Evolutionary conservation across 2,329 filamentous ascomycete genomes (phyloP).

Genomic region (Clarireedia monteithiana): DNA sequence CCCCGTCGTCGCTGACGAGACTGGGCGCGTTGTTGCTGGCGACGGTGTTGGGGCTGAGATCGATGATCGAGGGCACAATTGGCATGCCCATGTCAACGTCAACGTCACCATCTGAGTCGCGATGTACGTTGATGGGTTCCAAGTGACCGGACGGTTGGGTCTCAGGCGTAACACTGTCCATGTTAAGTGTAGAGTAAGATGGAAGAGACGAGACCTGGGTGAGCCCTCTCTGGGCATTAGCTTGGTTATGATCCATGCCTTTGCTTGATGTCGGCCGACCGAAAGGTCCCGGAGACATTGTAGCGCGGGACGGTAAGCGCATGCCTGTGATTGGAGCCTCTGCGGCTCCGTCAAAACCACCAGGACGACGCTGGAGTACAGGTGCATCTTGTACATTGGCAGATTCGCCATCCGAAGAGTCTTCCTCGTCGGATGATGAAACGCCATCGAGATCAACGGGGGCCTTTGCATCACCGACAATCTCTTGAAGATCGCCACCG

Average conservation of each 20-base stretch:
- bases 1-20: slow-evolving; percentile 72
- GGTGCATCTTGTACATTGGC: slow-evolving; percentile 26
- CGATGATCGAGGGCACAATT: slow-evolving; percentile 46
- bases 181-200: slow-evolving; percentile 28
- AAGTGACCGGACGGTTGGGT: slow-evolving; percentile 10
- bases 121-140: slow-evolving; percentile 12
- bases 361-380: slow-evolving; percentile 29
- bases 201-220: slow-evolving; percentile 35
- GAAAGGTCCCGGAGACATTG: slow-evolving; percentile 42
- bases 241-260: slow-evolving; percentile 33
- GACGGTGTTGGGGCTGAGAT: slow-evolving; percentile 61
- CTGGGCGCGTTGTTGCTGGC: slow-evolving; percentile 72
- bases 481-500: slow-evolving; percentile 51
- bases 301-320: slow-evolving; percentile 52
- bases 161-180: slow-evolving; percentile 18
- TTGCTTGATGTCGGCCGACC: slow-evolving; percentile 51
- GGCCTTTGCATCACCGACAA: slow-evolving; percentile 52
- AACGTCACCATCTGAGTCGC: slow-evolving; percentile 25
- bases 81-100: slow-evolving; percentile 35
- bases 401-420: slow-evolving; percentile 43
- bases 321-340: slow-evolving; percentile 34
- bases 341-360: slow-evolving; percentile 29
- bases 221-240: slow-evolving; percentile 26
- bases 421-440: slow-evolving; percentile 39
- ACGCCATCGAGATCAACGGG: slow-evolving; percentile 45